Percentiles rank a stretch among this genome's conserved stretches.
Conservation (phyloP, 495 filamentous ascomycete species). For the Penicilliopsis zonata region DNA sequence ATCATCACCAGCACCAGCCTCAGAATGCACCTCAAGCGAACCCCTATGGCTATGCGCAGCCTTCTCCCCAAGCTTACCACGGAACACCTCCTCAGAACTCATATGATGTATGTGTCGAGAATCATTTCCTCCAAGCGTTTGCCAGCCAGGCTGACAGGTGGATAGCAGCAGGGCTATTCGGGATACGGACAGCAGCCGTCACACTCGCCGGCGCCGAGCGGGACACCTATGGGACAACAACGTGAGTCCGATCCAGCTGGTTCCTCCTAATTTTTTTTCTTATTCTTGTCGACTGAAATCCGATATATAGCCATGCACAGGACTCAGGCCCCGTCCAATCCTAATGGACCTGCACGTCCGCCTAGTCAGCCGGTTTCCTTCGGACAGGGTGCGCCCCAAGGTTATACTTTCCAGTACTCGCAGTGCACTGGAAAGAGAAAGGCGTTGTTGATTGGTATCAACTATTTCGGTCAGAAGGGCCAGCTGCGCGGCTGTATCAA, state of each 20-base stretch:
- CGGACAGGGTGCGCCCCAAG: constrained; percentile 63
- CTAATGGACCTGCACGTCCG: constrained; percentile 27
- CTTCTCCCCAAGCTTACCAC: constrained; percentile 22
- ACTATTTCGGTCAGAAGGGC: constrained; percentile 90
- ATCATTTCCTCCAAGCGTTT: too few species aligned
- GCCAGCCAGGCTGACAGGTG: constrained; percentile 9
- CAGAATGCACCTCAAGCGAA: too few species aligned
- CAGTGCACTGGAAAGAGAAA: constrained; percentile 84
- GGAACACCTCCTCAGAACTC: constrained; percentile 29
- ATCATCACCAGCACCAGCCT: constrained; percentile 28
- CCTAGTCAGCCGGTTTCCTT: constrained; percentile 44
- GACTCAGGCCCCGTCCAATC: too few species aligned
- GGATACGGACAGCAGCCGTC: constrained; percentile 22
- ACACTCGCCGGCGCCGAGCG: constrained; percentile 17
- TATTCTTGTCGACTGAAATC: not conserved
- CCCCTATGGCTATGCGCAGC: constrained; percentile 34
- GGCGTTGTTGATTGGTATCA: constrained; percentile 92
- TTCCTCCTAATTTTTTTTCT: too few species aligned
- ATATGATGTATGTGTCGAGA: constrained; percentile 23
- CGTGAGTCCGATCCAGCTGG: constrained; percentile 12
- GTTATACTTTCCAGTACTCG: constrained; percentile 82
- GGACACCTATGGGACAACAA: constrained; percentile 23
- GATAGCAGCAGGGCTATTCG: constrained; percentile 8
- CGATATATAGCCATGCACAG: not conserved
- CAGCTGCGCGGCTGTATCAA: constrained; percentile 95